Base-by-base conservation (phyloP, 352 stramenopile genomes). In the Phytophthora pinifolia region DNA sequence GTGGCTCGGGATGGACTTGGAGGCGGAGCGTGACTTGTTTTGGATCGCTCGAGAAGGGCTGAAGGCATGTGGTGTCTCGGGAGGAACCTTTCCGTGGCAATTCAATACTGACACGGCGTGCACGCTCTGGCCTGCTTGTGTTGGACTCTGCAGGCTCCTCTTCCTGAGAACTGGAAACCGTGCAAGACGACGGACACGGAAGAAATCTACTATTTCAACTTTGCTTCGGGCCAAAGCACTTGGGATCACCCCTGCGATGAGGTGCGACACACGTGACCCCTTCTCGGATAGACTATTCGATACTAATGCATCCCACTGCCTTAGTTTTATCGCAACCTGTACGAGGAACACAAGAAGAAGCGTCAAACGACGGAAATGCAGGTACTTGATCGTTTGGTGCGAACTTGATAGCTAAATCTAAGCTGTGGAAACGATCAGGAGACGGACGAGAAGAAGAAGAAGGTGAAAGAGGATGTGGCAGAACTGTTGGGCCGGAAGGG, bases 121-220 rank as follows among this genome's bases (percentile, higher is more conserved):
- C 18, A n/a, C 45, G 37, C 3, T 37, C 30, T 32, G 12, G 4
- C 9, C n/a, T 49, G 18, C 13, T 20, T 22, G 25, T 48, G 17
- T 32, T 49, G 8, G 9, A 29, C 10, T 42, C 35, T 34, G 6
- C 15, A 69, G 63, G 92, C 94, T 13, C 93, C 94, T 25, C 70
- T 98, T 9, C 94, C 91, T 31, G 79, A 96, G 52, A 93, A 98
- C 65, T 98, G 94, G 94, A 98, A 98, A 69, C 91, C 92, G 10
- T 98, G 92, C 70, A 98, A 98, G 70, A 97, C 89, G 18, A 96
- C 85, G 12, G 89, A 98, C 68, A 98, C 94, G 48, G 88, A 96
- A 30, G 94, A 98, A 65, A 97, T 98, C 54, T 98, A 98, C 67
- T 98, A 98, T 68, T 98, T 98, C 67, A 98, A 98, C 68, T 98